These are phyloP conservation scores for Apiotrichum mycotoxinovorans DNA, from an alignment of 1,284 basidiomycete species.

Conservation along the genomic window DNA sequence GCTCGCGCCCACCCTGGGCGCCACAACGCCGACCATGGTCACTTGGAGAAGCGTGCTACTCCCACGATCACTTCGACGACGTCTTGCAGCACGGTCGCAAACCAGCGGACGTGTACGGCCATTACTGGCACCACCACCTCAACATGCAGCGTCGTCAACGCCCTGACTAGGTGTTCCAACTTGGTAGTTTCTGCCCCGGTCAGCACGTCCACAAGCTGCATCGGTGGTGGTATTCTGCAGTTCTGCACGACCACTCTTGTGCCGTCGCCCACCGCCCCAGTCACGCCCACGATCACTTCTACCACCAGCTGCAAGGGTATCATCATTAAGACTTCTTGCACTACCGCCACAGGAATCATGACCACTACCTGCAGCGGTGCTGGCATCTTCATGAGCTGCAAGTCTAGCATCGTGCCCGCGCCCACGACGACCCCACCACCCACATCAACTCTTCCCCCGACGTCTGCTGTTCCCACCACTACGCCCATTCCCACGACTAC, in stretches of 20 bases:
- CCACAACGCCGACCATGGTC: no score
- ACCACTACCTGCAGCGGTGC: not conserved
- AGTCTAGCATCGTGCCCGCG: not conserved
- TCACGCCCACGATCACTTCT: not conserved
- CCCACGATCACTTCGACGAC: not conserved
- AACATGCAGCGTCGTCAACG: not conserved
- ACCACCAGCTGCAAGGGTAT: not conserved
- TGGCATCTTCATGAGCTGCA: not conserved
- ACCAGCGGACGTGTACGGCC: not conserved
- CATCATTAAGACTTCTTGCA: not conserved
- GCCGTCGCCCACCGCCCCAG: not conserved
- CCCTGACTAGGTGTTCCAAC: not conserved
- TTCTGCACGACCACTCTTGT: not conserved
- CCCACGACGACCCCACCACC: not conserved
- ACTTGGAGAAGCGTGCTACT: not conserved
- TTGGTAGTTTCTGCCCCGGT: not conserved
- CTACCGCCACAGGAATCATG: not conserved
- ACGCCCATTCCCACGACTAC: not conserved
- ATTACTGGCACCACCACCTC: no score
- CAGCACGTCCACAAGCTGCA: not conserved
- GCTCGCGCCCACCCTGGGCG: no score
- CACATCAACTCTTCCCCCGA: not conserved
- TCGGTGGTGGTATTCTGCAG: not conserved
- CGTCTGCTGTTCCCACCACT: not conserved
- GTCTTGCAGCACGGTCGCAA: not conserved